Conservation (phyloP, 2,329 filamentous ascomycete species). For the Davidsoniella virescens region DNA sequence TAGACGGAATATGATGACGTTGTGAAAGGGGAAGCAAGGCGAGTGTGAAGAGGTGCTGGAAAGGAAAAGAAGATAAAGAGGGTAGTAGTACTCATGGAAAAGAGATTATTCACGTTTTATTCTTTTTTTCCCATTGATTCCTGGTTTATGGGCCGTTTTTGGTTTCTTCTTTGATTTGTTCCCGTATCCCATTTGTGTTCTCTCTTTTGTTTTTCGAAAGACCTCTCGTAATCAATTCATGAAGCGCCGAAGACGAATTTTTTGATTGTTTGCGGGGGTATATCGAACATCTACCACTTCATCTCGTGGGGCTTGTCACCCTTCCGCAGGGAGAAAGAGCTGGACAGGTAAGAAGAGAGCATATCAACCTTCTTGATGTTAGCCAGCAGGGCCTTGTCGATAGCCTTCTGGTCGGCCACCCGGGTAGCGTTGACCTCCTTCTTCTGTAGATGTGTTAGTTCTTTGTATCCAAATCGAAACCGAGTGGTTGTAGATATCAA, state of each 20-base stretch:
- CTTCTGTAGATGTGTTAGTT: conserved; percentile 47
- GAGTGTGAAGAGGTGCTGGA: too few species aligned
- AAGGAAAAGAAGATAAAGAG: too few species aligned
- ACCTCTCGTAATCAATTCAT: conserved; percentile 13
- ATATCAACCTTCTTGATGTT: conserved; percentile 97
- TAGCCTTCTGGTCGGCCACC: conserved; percentile 91
- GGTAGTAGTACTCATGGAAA: neutral
- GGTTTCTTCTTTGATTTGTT: conserved; percentile 10
- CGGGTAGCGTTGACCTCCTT: conserved; percentile 87
- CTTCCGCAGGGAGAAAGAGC: conserved; percentile 96
- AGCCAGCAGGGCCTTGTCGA: conserved; percentile 91
- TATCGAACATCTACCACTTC: conserved; percentile 63
- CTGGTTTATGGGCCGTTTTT: conserved; percentile 11
- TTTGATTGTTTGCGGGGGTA: conserved; percentile 17
- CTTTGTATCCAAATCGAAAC: neutral
- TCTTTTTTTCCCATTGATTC: conserved; percentile 8
- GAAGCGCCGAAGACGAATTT: conserved; percentile 11
- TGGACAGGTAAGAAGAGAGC: conserved; percentile 83
- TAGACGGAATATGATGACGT: too few species aligned
- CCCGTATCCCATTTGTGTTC: conserved; percentile 5
- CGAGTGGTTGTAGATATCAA: neutral
- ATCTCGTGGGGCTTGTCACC: conserved; percentile 99
- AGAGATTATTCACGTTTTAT: conserved; percentile 10
- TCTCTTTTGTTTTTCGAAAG: conserved; percentile 12
- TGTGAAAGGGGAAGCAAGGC: too few species aligned